Evolutionary conservation across 2,329 filamentous ascomycete species (phyloP).

Genomic region (Alternaria novae-zelandiae): DNA sequence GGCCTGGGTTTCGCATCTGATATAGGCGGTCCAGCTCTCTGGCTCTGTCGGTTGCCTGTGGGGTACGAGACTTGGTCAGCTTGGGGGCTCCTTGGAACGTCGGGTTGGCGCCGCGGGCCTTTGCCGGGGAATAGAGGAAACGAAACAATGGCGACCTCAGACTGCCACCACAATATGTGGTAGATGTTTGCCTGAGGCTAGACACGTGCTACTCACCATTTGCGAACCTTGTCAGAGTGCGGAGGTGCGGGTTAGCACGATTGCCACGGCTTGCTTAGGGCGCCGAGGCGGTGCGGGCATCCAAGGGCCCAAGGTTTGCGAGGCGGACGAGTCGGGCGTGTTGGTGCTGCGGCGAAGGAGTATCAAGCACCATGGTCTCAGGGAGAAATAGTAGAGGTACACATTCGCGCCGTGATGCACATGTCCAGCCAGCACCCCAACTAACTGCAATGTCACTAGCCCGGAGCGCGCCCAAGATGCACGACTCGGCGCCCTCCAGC

Average conservation of each 20-base stretch:
- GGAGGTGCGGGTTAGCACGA: constrained; percentile 18
- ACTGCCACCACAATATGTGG: neutral
- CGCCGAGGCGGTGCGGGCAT: constrained; percentile 14
- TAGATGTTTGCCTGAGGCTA: neutral
- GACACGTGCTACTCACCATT: constrained; percentile 28
- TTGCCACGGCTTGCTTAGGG: constrained; percentile 27
- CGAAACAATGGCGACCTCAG: neutral
- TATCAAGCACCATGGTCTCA: constrained; percentile 15
- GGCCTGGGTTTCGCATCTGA: constrained; percentile 57
- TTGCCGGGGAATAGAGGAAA: constrained; percentile 8
- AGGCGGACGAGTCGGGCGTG: constrained; percentile 4
- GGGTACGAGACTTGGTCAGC: constrained; percentile 35
- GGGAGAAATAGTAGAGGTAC: constrained; percentile 5
- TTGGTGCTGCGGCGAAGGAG: constrained; percentile 11
- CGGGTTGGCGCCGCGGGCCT: constrained; percentile 9
- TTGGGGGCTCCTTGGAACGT: constrained; percentile 10
- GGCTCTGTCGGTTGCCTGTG: constrained; percentile 50
- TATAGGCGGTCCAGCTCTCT: constrained; percentile 56
- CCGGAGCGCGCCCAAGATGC: neutral
- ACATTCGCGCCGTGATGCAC: neutral
- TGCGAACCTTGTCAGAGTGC: constrained; percentile 17
- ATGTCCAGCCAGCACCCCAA: neutral
- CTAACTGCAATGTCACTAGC: constrained; percentile 4
- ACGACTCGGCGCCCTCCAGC: constrained; percentile 5
- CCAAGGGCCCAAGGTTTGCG: constrained; percentile 10